A percentile compares a stretch with the other conserved stretches of the same genome.
Conservation (phyloP, 2,329 filamentous ascomycete genomes). For the Clonostachys rosea region DNA sequence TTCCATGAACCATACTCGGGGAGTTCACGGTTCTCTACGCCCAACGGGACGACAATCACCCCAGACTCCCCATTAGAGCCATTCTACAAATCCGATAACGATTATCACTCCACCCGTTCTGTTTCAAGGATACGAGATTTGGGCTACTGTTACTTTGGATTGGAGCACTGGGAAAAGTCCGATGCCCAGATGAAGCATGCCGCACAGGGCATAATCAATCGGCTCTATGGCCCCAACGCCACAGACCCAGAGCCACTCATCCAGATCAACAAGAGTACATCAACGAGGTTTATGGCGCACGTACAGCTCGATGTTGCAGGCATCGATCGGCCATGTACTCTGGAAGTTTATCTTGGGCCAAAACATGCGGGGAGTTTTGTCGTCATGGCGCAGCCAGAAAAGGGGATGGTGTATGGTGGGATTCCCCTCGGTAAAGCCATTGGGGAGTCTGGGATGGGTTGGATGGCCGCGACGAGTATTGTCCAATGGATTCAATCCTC, state of each 20-base stretch:
- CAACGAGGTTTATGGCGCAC: constrained; percentile 26
- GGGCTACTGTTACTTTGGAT: constrained; percentile 32
- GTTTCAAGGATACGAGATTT: constrained; percentile 23
- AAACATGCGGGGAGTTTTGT: constrained; percentile 24
- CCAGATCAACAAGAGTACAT: constrained; percentile 6
- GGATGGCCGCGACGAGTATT: constrained; percentile 8
- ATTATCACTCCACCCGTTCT: constrained; percentile 34
- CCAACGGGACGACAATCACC: constrained; percentile 29
- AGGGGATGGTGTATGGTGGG: constrained; percentile 21
- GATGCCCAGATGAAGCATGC: constrained; percentile 18
- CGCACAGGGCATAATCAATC: constrained; percentile 23
- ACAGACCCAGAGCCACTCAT: neutral
- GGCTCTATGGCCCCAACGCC: constrained; percentile 15
- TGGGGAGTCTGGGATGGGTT: constrained; percentile 48
- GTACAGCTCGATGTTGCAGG: constrained; percentile 25
- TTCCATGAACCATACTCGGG: constrained; percentile 27
- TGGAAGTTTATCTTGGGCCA: constrained; percentile 24
- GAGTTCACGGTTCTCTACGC: constrained; percentile 31
- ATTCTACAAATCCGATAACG: constrained; percentile 34
- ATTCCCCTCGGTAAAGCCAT: constrained; percentile 56
- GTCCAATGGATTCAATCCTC: constrained; percentile 15
- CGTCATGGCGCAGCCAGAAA: constrained; percentile 25
- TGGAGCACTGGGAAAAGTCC: constrained; percentile 26
- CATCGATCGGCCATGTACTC: constrained; percentile 25
- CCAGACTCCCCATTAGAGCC: constrained; percentile 42